Conservation (phyloP, 495 filamentous ascomycete species). For the Rhypophila decipiens region DNA sequence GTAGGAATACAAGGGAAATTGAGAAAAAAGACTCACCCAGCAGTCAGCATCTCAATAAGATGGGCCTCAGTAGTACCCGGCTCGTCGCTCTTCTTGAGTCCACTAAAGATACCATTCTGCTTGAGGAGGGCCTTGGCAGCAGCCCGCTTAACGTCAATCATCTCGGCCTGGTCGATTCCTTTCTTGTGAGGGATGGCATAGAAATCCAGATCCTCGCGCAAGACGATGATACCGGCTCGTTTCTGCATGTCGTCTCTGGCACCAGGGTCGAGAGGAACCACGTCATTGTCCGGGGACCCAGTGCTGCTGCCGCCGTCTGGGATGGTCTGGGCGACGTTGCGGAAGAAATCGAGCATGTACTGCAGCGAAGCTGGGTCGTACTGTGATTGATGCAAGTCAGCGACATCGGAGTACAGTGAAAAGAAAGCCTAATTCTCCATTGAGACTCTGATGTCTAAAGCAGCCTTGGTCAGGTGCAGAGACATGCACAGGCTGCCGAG, state of each 20-base stretch:
- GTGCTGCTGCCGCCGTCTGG: constrained; percentile 61
- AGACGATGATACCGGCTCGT: constrained; percentile 92
- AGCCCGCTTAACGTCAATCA: constrained; percentile 95
- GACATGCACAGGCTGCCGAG: no score
- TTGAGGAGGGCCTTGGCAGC: constrained; percentile 77
- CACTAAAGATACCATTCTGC: constrained; percentile 95
- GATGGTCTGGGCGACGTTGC: constrained; percentile 88
- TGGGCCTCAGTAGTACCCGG: constrained; percentile 96
- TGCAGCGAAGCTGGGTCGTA: constrained; percentile 94
- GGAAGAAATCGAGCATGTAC: constrained; percentile 99
- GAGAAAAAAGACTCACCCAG: constrained; percentile 60
- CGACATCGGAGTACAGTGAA: no score
- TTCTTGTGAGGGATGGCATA: constrained; percentile 88
- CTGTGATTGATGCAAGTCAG: constrained; percentile 44
- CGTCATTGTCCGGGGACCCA: constrained; percentile 54
- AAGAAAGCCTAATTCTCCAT: no score
- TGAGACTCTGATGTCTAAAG: no score
- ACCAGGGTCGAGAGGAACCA: constrained; percentile 51
- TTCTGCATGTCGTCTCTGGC: constrained; percentile 50
- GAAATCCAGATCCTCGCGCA: constrained; percentile 95
- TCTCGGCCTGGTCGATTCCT: constrained; percentile 80
- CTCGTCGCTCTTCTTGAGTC: constrained; percentile 89
- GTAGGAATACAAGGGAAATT: not conserved
- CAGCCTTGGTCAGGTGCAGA: no score
- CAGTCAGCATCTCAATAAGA: constrained; percentile 98